Conservation (phyloP, 148 eudicot genomes). For the Cornus florida region DNA sequence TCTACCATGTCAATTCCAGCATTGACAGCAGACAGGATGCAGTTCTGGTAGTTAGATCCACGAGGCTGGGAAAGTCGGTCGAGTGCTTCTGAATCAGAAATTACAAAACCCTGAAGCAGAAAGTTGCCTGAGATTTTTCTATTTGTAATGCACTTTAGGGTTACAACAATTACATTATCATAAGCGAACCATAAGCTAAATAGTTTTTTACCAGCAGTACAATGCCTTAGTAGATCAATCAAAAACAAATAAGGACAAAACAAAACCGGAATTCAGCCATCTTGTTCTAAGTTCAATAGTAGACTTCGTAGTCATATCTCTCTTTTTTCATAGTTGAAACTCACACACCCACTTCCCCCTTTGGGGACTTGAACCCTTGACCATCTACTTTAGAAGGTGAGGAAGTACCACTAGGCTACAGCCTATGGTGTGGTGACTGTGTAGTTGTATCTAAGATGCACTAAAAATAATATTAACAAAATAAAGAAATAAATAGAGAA, state of each 20-base stretch:
- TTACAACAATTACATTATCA: neutral
- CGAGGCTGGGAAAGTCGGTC: constrained; percentile 64
- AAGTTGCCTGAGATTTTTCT: neutral
- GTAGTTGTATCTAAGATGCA: neutral
- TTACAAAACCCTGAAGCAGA: constrained; percentile 74
- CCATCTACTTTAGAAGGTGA: too few species aligned
- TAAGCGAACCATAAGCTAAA: neutral
- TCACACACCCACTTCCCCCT: too few species aligned
- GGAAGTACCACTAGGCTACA: too few species aligned
- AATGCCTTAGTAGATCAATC: neutral
- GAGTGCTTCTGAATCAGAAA: constrained; percentile 89
- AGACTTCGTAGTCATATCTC: too few species aligned
- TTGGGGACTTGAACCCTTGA: too few species aligned
- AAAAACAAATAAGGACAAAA: neutral
- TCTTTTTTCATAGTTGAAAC: too few species aligned
- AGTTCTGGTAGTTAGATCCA: constrained; percentile 65
- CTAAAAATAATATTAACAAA: neutral
- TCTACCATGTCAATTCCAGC: constrained; percentile 98
- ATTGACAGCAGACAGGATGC: constrained; percentile 50
- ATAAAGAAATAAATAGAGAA: neutral
- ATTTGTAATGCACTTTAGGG: neutral
- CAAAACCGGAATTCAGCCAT: constrained; percentile 1
- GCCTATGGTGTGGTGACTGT: too few species aligned
- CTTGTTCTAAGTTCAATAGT: neutral
- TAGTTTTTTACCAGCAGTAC: neutral